A percentile compares a stretch with the other conserved stretches of the same genome.
These are phyloP conservation scores for Fallopia convolvulus DNA, from an alignment of 148 eudicot genomes.

Conservation along the genomic window DNA sequence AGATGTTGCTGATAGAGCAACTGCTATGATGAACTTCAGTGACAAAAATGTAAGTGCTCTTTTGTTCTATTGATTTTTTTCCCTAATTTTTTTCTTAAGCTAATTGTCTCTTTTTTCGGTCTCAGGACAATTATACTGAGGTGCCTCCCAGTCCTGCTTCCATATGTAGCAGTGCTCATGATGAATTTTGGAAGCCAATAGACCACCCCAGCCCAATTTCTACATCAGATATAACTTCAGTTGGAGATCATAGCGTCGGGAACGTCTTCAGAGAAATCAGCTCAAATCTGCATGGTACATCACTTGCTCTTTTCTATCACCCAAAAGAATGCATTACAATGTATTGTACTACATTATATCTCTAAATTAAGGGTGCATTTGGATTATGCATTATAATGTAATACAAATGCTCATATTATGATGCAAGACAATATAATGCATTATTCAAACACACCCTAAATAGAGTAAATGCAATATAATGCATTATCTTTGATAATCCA, in stretches of 20 bases:
- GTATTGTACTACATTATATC: no score
- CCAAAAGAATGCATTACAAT: no score
- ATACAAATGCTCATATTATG: not conserved
- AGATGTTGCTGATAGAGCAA: conserved; percentile 44
- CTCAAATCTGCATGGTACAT: conserved; percentile 72
- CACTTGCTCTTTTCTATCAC: not conserved
- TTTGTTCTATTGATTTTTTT: not conserved
- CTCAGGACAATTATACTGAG: conserved; percentile 82
- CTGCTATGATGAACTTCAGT: conserved; percentile 34
- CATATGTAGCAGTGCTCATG: conserved; percentile 66
- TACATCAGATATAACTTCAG: conserved; percentile 54
- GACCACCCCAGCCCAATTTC: conserved; percentile 62
- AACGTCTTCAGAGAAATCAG: conserved; percentile 78
- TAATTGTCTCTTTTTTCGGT: conserved; percentile 14
- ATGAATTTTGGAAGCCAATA: conserved; percentile 69
- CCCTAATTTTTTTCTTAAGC: not conserved
- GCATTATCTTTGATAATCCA: not conserved
- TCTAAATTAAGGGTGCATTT: no score
- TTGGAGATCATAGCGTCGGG: conserved; percentile 55
- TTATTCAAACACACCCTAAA: no score
- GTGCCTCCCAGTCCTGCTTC: conserved; percentile 99
- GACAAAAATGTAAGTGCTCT: conserved; percentile 55
- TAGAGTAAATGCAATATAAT: no score
- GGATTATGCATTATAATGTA: no score
- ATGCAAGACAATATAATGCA: no score